A percentile compares a stretch with the other conserved stretches of the same genome.
phyloP scores from a whole-genome alignment of 257 asterid species.

The Solanum boliviense region DNA sequence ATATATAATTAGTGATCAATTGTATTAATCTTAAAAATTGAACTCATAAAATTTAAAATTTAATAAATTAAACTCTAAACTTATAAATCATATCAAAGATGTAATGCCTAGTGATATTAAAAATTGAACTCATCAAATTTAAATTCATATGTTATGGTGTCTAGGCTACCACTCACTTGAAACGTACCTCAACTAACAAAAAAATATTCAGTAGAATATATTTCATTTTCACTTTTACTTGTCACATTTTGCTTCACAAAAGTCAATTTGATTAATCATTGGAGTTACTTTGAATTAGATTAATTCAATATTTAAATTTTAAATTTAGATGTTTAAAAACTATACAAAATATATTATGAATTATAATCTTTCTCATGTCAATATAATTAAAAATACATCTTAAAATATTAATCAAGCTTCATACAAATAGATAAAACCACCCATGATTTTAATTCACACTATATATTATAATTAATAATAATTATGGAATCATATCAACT shows the following conservation, averaged over 20 bases:
- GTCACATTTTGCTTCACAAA: neutral
- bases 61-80: no score
- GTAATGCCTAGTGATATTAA: no score
- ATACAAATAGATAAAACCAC: neutral
- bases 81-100: no score
- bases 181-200: neutral
- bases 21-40: no score
- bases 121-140: neutral
- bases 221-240: no score
- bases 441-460: conserved; percentile 19
- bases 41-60: no score
- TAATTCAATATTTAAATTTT: no score
- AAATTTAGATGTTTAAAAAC: neutral
- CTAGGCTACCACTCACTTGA: neutral
- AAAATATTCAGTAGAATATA: neutral
- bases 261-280: no score
- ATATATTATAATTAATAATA: neutral
- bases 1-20: no score
- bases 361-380: neutral
- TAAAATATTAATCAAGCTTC: no score
- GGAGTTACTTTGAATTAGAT: no score
- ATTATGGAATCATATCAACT: conserved; percentile 35
- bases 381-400: neutral
- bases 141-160: neutral
- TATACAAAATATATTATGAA: no score